These are phyloP conservation scores for Warburgia ugandensis DNA, from an alignment of 164 flowering plant species.

Conservation along the genomic window DNA sequence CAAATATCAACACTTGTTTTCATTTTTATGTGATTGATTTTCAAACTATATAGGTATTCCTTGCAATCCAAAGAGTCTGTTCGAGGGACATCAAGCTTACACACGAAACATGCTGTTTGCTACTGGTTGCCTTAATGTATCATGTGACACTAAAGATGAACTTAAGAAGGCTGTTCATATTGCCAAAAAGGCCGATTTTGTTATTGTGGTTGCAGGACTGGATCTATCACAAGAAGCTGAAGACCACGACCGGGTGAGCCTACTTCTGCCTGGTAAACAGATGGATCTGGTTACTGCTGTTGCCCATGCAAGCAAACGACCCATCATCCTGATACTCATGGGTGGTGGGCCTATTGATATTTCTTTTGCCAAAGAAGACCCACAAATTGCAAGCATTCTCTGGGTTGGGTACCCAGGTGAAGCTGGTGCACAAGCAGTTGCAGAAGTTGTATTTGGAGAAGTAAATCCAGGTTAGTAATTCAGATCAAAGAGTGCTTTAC, in stretches of 20 bases:
- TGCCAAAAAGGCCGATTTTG: slow-evolving; percentile 61
- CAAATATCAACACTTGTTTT: background rate
- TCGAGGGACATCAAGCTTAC: slow-evolving; percentile 41
- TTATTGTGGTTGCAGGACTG: slow-evolving; percentile 62
- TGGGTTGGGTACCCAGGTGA: slow-evolving; percentile 99
- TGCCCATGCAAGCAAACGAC: slow-evolving; percentile 52
- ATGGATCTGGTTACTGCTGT: slow-evolving; percentile 54
- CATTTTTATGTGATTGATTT: background rate
- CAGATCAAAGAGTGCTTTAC: no score
- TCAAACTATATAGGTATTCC: slow-evolving; percentile 45
- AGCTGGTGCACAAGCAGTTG: slow-evolving; percentile 75
- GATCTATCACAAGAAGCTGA: slow-evolving; percentile 83
- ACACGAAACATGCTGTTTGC: slow-evolving; percentile 31
- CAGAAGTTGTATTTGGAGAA: slow-evolving; percentile 73
- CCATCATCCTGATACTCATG: slow-evolving; percentile 61
- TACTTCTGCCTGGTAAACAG: slow-evolving; percentile 86
- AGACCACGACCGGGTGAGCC: slow-evolving; percentile 73
- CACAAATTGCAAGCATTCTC: slow-evolving; percentile 61
- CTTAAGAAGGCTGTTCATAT: slow-evolving; percentile 52
- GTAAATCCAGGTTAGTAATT: slow-evolving; percentile 69
- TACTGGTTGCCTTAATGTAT: slow-evolving; percentile 58
- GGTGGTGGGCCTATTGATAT: slow-evolving; percentile 94
- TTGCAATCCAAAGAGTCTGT: slow-evolving; percentile 49
- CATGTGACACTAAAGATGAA: slow-evolving; percentile 41
- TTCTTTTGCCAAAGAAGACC: slow-evolving; percentile 56